Percentiles rank a stretch among this genome's conserved stretches.
These are phyloP conservation scores for Xanthoparmelia taractica DNA, from an alignment of 495 filamentous ascomycete species.

Conservation along the genomic window DNA sequence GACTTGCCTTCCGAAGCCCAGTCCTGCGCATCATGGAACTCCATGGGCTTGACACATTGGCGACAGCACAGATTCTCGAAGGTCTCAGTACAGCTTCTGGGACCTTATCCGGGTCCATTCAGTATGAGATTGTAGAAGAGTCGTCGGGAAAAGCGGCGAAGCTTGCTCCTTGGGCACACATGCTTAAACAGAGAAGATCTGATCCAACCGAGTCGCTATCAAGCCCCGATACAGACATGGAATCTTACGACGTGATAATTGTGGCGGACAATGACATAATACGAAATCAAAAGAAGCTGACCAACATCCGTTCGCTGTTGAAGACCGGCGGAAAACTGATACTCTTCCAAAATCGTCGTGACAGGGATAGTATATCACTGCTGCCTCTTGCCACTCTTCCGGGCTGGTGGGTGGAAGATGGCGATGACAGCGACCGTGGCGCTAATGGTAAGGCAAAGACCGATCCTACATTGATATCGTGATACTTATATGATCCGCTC, in stretches of 20 bases:
- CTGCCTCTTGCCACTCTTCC: slow-evolving; percentile 6
- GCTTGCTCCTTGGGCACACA: background rate
- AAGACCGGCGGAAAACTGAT: slow-evolving; percentile 1
- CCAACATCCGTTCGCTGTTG: slow-evolving; percentile 6
- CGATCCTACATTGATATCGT: background rate
- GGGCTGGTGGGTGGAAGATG: background rate
- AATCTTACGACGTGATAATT: slow-evolving; percentile 7
- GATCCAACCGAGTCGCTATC: background rate
- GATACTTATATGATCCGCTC: background rate
- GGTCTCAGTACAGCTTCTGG: background rate
- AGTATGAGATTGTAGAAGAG: background rate
- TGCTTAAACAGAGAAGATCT: background rate
- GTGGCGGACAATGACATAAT: background rate
- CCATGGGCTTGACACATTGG: background rate
- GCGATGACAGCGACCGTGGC: background rate
- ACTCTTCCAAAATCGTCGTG: background rate
- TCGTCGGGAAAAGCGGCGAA: background rate
- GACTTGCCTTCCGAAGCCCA: slow-evolving; percentile 5
- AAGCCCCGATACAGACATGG: background rate
- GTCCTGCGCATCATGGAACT: background rate
- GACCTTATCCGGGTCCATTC: background rate
- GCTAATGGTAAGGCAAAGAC: background rate
- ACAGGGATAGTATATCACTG: background rate
- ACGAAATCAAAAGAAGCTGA: background rate
- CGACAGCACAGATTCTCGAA: background rate